Percentiles rank a stretch among this genome's conserved stretches.
Conservation (phyloP, 2,329 filamentous ascomycete genomes). For the Cercospora citrullina region DNA sequence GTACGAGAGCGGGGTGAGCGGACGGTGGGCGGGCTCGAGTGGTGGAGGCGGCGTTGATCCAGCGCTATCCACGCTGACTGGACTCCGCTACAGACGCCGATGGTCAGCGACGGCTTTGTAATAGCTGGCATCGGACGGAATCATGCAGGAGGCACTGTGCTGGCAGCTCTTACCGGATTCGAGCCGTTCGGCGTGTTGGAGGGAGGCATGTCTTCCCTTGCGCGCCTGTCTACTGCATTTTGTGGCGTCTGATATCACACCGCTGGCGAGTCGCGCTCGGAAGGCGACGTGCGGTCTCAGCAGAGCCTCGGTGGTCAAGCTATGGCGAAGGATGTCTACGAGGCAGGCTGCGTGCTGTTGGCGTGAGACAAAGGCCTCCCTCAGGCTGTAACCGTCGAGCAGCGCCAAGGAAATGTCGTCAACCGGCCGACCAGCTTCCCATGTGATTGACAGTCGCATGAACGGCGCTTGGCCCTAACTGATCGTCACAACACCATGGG, state of each 20-base stretch:
- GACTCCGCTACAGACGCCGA: neutral
- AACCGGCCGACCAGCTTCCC: neutral
- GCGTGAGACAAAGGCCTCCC: slow-evolving; percentile 5
- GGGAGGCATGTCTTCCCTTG: slow-evolving; percentile 3
- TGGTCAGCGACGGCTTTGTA: neutral
- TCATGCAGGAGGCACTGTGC: neutral
- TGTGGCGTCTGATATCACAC: neutral
- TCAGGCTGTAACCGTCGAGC: neutral
- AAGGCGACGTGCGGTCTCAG: neutral
- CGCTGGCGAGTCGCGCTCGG: neutral
- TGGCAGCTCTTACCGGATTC: slow-evolving; percentile 4
- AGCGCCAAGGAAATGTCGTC: neutral
- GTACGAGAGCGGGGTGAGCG: slow-evolving; percentile 43
- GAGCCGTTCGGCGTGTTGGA: slow-evolving; percentile 3
- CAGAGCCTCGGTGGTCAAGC: neutral
- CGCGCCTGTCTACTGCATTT: slow-evolving; percentile 1
- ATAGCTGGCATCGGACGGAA: neutral
- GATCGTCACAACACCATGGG: neutral
- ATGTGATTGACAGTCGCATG: neutral
- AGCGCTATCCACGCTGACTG: neutral
- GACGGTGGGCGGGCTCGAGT: slow-evolving; percentile 25
- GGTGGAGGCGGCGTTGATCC: slow-evolving; percentile 4
- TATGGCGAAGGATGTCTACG: neutral
- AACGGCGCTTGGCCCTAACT: neutral
- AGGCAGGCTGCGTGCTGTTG: neutral